Evolutionary conservation across 1,284 basidiomycete species (phyloP).

Genomic region (Microbotryum saponariae): DNA sequence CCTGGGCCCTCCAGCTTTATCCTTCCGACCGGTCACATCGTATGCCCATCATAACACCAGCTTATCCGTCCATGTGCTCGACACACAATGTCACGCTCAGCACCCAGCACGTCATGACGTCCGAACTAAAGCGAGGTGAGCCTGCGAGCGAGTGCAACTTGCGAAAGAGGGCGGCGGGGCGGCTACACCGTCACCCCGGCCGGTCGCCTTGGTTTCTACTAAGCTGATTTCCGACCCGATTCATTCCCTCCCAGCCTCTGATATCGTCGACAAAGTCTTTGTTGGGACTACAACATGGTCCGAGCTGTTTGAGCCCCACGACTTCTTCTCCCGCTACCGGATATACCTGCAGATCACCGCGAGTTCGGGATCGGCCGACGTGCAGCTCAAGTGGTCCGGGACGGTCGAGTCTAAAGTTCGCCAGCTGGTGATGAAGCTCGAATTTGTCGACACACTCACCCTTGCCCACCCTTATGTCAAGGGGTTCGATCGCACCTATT

Average conservation of each 20-base stretch:
- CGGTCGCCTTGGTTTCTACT: neutral
- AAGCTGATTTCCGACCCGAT: conserved; percentile 1
- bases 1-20: conserved; percentile 57
- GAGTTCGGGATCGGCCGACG: conserved; percentile 67
- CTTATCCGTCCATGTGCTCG: conserved; percentile 99
- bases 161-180: no score
- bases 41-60: conserved; percentile 99
- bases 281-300: conserved; percentile 79
- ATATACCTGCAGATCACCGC: conserved; percentile 99
- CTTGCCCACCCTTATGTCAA: conserved; percentile 93
- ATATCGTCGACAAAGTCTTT: conserved; percentile 87
- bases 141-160: no score
- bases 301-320: conserved; percentile 84
- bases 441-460: conserved; percentile 82
- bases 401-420: conserved; percentile 96
- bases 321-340: conserved; percentile 95
- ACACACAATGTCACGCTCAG: conserved; percentile 96
- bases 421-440: conserved; percentile 93
- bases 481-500: conserved; percentile 79
- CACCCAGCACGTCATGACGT: conserved; percentile 92
- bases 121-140: conserved; percentile 86
- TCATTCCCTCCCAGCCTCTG: conserved; percentile 55
- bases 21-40: conserved; percentile 85
- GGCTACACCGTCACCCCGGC: neutral
- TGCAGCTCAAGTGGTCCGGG: conserved; percentile 93